These are phyloP conservation scores for Kwoniella bestiolae DNA, from an alignment of 768 basidiomycete genomes.

Conservation along the genomic window DNA sequence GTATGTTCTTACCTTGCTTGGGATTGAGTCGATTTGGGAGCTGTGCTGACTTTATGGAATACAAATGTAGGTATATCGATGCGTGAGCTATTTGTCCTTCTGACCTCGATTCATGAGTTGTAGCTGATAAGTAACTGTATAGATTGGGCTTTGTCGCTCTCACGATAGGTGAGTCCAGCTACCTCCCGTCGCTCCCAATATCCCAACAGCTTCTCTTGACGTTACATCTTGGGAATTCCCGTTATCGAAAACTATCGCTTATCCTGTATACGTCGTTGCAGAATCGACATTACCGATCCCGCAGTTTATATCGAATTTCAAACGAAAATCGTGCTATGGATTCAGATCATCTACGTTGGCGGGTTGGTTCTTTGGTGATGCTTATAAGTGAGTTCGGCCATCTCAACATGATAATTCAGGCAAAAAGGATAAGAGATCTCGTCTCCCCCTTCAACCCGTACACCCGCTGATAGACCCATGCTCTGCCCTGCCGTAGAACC, in stretches of 20 bases:
- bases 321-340: constrained; percentile 52
- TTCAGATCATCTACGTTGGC: constrained; percentile 52
- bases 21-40: neutral
- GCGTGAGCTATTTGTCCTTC: constrained; percentile 31
- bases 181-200: neutral
- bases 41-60: neutral
- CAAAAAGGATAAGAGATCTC: neutral
- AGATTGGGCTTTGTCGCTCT: constrained; percentile 52
- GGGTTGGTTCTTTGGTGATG: constrained; percentile 56
- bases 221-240: too few species aligned
- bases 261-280: too few species aligned
- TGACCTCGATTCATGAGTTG: neutral
- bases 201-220: too few species aligned
- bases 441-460: too few species aligned
- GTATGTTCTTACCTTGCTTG: constrained; percentile 27
- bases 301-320: constrained; percentile 55
- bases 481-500: constrained; percentile 34
- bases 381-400: constrained; percentile 47
- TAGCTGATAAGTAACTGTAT: neutral
- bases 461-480: too few species aligned
- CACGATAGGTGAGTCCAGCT: constrained; percentile 37
- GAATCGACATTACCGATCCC: constrained; percentile 57
- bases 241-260: too few species aligned
- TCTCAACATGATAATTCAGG: neutral
- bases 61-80: constrained; percentile 53